Evolutionary conservation across 2,329 filamentous ascomycete genomes (phyloP).

Genomic region (Monosporascus sp.): DNA sequence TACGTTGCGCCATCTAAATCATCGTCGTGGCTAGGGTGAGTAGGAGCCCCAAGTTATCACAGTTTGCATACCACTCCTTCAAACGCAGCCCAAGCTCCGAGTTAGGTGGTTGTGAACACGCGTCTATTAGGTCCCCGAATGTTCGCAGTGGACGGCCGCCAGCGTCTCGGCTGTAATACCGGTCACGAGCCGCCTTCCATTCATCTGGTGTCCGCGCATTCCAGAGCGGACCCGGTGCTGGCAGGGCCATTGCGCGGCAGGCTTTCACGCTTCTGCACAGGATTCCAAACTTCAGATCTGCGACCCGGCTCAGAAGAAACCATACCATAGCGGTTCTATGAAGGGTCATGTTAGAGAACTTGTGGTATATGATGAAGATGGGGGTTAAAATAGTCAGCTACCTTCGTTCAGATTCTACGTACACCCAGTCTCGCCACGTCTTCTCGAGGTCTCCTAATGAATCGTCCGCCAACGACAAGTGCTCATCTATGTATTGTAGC

Average conservation of each 20-base stretch:
- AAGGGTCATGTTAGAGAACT: background rate
- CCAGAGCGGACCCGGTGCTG: slow-evolving; percentile 16
- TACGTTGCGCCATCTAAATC: slow-evolving; percentile 1
- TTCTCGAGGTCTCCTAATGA: slow-evolving; percentile 9
- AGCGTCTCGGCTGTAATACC: slow-evolving; percentile 1
- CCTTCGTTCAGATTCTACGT: slow-evolving; percentile 19
- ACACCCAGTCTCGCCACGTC: slow-evolving; percentile 21
- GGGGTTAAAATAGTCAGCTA: slow-evolving; percentile 2
- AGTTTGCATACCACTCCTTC: slow-evolving; percentile 17
- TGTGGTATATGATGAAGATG: background rate
- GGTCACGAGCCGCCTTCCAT: slow-evolving; percentile 13
- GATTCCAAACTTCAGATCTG: slow-evolving; percentile 14
- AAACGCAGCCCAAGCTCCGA: slow-evolving; percentile 8
- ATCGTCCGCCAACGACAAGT: slow-evolving; percentile 10
- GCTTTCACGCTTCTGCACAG: slow-evolving; percentile 12
- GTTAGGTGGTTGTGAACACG: slow-evolving; percentile 7
- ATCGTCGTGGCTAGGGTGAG: slow-evolving; percentile 12
- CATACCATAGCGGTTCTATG: slow-evolving; percentile 16
- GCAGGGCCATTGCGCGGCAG: slow-evolving; percentile 17
- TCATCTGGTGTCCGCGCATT: slow-evolving; percentile 12
- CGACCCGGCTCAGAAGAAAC: slow-evolving; percentile 19
- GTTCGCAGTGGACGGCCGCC: slow-evolving; percentile 7
- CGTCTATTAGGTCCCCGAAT: slow-evolving; percentile 17
- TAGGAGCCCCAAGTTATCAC: slow-evolving; percentile 17
- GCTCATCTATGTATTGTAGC: slow-evolving; percentile 1